These are phyloP conservation scores for Tetradesmus lagerheimii DNA, from an alignment of 139 green algal genomes.

Conservation along the genomic window DNA sequence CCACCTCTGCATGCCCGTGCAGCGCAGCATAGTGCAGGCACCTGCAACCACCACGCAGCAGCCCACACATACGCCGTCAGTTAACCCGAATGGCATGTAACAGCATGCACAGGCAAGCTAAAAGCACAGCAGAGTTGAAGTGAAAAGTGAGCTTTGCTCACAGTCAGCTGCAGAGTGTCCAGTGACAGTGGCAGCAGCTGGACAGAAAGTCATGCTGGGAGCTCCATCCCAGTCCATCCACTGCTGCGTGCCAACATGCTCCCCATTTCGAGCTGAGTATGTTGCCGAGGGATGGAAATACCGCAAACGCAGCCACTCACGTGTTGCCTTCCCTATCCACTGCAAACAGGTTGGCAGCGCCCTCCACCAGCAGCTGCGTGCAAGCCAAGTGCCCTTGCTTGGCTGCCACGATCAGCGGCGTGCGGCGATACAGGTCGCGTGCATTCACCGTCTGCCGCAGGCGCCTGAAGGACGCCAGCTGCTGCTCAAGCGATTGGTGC, in stretches of 20 bases:
- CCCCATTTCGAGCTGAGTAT: too few species aligned
- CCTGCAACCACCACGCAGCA: neutral
- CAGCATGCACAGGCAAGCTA: too few species aligned
- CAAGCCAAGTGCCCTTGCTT: conserved; percentile 47
- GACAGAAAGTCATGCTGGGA: neutral
- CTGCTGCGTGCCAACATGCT: neutral
- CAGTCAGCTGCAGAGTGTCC: neutral
- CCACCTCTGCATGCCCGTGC: conserved; percentile 33
- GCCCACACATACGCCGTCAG: neutral
- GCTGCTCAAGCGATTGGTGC: conserved; percentile 9
- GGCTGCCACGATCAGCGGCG: conserved; percentile 47
- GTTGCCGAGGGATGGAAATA: too few species aligned
- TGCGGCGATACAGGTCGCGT: conserved; percentile 31
- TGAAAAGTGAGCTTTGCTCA: too few species aligned
- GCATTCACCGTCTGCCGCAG: conserved; percentile 43
- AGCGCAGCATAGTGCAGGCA: conserved; percentile 47
- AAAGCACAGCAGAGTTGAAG: too few species aligned
- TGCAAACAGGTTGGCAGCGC: conserved; percentile 48
- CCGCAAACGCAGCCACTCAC: conserved; percentile 27
- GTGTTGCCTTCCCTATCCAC: conserved; percentile 44
- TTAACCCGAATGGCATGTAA: too few species aligned
- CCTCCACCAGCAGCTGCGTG: conserved; percentile 13
- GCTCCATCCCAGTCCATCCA: neutral
- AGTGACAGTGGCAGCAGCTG: neutral
- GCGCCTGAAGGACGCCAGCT: conserved; percentile 4